Evolutionary conservation across 1,139 yeast species (phyloP), one percentile per base, ranked within the genome.

Genomic region (Scheffersomyces quercinus): DNA sequence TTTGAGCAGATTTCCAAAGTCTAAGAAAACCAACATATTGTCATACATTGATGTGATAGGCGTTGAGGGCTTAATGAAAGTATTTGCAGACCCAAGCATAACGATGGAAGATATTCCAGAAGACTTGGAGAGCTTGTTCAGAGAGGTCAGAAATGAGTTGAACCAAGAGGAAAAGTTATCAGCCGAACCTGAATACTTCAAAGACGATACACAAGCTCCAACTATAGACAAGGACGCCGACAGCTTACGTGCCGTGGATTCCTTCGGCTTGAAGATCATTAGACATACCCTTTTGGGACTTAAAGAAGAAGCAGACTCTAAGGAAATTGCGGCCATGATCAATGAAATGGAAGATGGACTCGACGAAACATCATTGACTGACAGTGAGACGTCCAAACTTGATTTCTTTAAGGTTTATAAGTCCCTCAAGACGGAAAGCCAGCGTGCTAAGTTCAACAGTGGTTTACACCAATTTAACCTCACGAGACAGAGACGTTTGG

Each of bases 231-330:
- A 86, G 54, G 77, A 79, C 38, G 81, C 83, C 35, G 79, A 70
- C 1, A 75, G 75, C 24, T 75, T 91, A 41, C 65, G 68, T 35
- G 77, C 95, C 0, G 96, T 89, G 6, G 85, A 84, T 39, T 82
- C 97, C 0, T 80, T 83, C 50, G 95, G 96, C 5, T 75, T 91
- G 66, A 85, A 84, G 54, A 85, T 85, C 11, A 85, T 91, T 46
- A 81, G 95, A 59, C 89, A 88, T 54, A 81, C 95, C 2, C 72
- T 91, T 32, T 60, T 82, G 33, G 97, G 95, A 0, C 72, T 93
- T 36, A 69, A 68, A 53, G 62, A 60, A 30, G 65, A 44, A 43
- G 53, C 41, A 13, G 51, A 51, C 28, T 52, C 56, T 12, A 50
- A 52, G 4, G 57, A 67, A 30, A 54, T 77, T 16, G 64, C 64